Percentiles rank a stretch among this genome's conserved stretches.
phyloP scores from a whole-genome alignment of 495 filamentous ascomycete genomes.

The Daldinia vernicosa region DNA sequence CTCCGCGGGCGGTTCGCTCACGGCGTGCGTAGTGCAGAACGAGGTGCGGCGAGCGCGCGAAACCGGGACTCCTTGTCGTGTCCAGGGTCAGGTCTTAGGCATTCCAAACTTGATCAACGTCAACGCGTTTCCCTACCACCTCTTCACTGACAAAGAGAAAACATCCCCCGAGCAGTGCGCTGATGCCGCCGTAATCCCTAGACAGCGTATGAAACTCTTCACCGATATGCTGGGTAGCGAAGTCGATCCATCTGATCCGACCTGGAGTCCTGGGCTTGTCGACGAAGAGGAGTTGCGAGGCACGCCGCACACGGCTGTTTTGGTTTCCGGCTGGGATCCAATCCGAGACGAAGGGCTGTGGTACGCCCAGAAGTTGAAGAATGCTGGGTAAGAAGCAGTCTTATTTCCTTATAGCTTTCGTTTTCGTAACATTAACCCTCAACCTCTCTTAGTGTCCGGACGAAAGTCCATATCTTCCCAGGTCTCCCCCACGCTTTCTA shows the following conservation, averaged over 20 bases:
- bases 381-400: constrained; percentile 53
- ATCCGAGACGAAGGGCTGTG: constrained; percentile 59
- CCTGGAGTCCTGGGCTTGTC: constrained; percentile 54
- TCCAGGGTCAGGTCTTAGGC: constrained; percentile 56
- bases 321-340: constrained; percentile 58
- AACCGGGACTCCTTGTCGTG: constrained; percentile 42
- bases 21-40: constrained; percentile 54
- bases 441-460: constrained; percentile 31
- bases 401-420: neutral
- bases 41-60: constrained; percentile 39
- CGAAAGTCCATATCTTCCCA: constrained; percentile 45
- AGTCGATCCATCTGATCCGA: constrained; percentile 41
- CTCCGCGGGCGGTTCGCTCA: constrained; percentile 58
- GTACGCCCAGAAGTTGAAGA: constrained; percentile 55
- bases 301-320: constrained; percentile 56
- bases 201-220: constrained; percentile 49
- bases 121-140: constrained; percentile 51
- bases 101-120: constrained; percentile 52
- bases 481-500: constrained; percentile 44
- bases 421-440: neutral
- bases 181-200: constrained; percentile 52
- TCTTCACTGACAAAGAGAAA: constrained; percentile 46
- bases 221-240: constrained; percentile 43
- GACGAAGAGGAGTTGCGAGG: constrained; percentile 51
- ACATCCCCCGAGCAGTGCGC: constrained; percentile 54